Evolutionary conservation across 2,329 filamentous ascomycete genomes (phyloP).

Genomic region (Fusarium miscanthi): DNA sequence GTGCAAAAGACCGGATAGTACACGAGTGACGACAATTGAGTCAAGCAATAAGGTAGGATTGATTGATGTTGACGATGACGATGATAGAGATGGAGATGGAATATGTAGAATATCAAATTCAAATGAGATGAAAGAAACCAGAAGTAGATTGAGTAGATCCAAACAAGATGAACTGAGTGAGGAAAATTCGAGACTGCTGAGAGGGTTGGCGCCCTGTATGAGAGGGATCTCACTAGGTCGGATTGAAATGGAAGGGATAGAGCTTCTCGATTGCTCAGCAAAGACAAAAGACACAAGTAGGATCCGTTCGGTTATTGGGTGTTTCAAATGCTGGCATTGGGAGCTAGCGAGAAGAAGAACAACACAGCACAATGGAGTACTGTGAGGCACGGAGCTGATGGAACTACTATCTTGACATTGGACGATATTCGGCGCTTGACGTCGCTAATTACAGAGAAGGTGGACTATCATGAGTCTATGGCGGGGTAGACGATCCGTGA

Average conservation of each 20-base stretch:
- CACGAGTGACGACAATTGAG: constrained; percentile 3
- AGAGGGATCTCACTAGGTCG: constrained; percentile 12
- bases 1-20: background rate
- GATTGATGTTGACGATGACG: background rate
- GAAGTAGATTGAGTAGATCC: background rate
- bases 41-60: background rate
- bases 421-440: constrained; percentile 2
- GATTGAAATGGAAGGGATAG: constrained; percentile 30
- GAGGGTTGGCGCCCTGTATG: constrained; percentile 17
- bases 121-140: background rate
- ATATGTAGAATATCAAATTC: background rate
- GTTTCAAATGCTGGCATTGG: constrained; percentile 6
- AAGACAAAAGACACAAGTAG: background rate
- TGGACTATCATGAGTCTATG: background rate
- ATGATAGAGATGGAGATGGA: background rate
- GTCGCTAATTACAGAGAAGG: background rate
- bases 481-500: constrained; percentile 10
- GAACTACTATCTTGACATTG: constrained; percentile 2
- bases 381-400: background rate
- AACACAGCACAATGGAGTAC: background rate
- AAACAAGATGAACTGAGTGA: background rate
- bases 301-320: background rate
- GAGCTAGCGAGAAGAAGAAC: background rate
- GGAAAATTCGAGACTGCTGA: background rate
- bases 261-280: background rate